Percentiles rank a stretch among this genome's conserved stretches.
phyloP scores from a whole-genome alignment of 192 early-diverging fungal species.

The Phlyctochytrium bullatum region DNA sequence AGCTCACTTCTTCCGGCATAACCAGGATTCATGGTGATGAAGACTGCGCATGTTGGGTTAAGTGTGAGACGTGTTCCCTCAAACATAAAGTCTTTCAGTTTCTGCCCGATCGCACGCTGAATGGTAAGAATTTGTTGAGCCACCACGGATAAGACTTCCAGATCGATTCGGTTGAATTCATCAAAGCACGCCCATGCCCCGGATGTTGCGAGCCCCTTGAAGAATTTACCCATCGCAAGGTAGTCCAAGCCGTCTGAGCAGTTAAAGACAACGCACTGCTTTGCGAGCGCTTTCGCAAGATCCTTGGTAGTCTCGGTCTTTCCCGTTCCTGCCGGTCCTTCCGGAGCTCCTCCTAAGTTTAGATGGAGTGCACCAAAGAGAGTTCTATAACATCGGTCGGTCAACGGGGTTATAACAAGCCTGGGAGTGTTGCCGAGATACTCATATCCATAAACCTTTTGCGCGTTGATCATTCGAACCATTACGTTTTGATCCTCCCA shows the following conservation, averaged over 20 bases:
- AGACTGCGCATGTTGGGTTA: conserved; percentile 59
- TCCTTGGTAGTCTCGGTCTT: conserved; percentile 69
- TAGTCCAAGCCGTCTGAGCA: conserved; percentile 69
- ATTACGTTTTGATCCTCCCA: conserved; percentile 59
- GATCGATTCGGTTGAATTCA: conserved; percentile 65
- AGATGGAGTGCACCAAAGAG: conserved; percentile 62
- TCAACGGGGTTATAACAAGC: conserved; percentile 62
- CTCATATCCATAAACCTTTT: conserved; percentile 58
- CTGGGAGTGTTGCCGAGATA: conserved; percentile 53
- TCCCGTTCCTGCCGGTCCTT: conserved; percentile 59
- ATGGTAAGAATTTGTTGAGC: conserved; percentile 67
- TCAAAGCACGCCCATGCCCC: conserved; percentile 70
- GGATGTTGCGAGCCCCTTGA: conserved; percentile 58
- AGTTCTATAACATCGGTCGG: conserved; percentile 63
- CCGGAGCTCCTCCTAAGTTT: conserved; percentile 64
- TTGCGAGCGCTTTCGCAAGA: conserved; percentile 64
- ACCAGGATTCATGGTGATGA: conserved; percentile 70
- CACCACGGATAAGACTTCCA: conserved; percentile 63
- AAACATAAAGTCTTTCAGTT: conserved; percentile 57
- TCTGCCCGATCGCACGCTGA: conserved; percentile 55
- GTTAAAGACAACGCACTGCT: conserved; percentile 69
- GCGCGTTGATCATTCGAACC: conserved; percentile 63
- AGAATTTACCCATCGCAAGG: conserved; percentile 68
- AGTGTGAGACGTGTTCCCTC: conserved; percentile 56
- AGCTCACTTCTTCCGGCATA: conserved; percentile 52